Base-by-base conservation (phyloP, 1,284 basidiomycete genomes). In the Apiotrichum brassicae region DNA sequence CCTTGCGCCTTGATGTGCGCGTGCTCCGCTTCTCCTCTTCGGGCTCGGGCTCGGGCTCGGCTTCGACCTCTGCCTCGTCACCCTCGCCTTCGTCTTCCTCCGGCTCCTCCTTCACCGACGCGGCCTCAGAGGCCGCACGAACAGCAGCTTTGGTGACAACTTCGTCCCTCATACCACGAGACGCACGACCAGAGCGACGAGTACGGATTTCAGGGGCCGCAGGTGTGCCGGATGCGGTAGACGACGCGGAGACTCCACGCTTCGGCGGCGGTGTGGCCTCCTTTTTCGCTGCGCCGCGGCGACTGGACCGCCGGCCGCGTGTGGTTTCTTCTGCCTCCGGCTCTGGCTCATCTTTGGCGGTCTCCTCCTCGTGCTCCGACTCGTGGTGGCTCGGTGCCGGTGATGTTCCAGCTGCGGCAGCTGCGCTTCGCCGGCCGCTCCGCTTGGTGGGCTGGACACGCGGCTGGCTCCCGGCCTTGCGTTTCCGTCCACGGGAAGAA, bases 101-200 rank as follows among this genome's bases (percentile, higher is more conserved):
- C 19, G 58, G 56, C 36, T 62, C 59, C 16, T 55, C 60, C 36
- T 64, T 65, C 19, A 62, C 59, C 24, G 65, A 62, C 22, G 50
- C 48, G 1, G 59, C 60, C 4, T 57, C 58, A 40, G 54, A 57
- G 18, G 64, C 60, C 9, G 59, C 66, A 8, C 63, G 58, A 7
- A 61, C 63, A 22, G 57, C 47, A 34, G 33, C 42, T 64, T 68
- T 16, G 59, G 51, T 2, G n/a, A n/a, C n/a, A n/a, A n/a, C n/a
- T n/a, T n/a, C n/a, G n/a, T n/a, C n/a, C n/a, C n/a, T n/a, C n/a
- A n/a, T n/a, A 64, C 61, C 3, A 68, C 57, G 48, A 20, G 53
- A 36, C 8, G 22, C n/a, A 13, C 51, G 57, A 30, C 23, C 60
- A 36, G 39, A 57, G 49, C 61, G 41, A 30, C 53, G 18, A 14